Base-by-base conservation (phyloP, 2,329 filamentous ascomycete genomes). In the Colletotrichum sp. region DNA sequence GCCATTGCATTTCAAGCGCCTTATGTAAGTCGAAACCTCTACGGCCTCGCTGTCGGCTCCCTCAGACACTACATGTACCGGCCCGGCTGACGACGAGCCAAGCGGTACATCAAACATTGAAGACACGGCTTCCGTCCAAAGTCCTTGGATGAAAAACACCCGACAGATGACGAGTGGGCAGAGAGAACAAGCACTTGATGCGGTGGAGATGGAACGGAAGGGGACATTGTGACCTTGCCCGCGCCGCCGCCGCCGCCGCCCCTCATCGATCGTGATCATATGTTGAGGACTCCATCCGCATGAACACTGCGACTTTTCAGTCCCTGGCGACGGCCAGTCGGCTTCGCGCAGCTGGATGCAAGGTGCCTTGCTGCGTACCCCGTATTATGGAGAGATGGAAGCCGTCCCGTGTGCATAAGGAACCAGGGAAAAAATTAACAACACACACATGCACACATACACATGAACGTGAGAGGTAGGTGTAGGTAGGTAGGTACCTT, bases 1-100 rank as follows among this genome's bases (percentile, higher is more conserved):
- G 43, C n/a, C 43, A 51, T 51, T 51, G 43, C 43, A 51, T n/a
- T 51, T n/a, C 43, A 51, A 51, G 43, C 43, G 29, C 21, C 58
- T 73, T 71, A 63, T 51, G 43, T 71, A 71, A 71, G 71, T 67
- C 72, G 63, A 74, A 71, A 67, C 69, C 72, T 74, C 57, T 67
- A 63, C 62, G 69, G 68, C 69, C 68, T 66, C 68, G 57, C 29
- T 57, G 69, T 38, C 33, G 68, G 47, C 68, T 74, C 55, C 68
- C 63, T 72, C 62, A 38, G 57, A 74, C 72, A 62, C 55, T 24
- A 38, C 70, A 51, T 58, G 57, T 63, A 58, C 47, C 68, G 62
- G 21, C 43, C 55, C 24, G 16, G 34, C 18, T 33, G 27, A 51
- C 58, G 34, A 43, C 54, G 54, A 38, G 70, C 71, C 67, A 70